Evolutionary conservation across 805 yeast genomes (phyloP).

Genomic region (Candida glaebosa): DNA sequence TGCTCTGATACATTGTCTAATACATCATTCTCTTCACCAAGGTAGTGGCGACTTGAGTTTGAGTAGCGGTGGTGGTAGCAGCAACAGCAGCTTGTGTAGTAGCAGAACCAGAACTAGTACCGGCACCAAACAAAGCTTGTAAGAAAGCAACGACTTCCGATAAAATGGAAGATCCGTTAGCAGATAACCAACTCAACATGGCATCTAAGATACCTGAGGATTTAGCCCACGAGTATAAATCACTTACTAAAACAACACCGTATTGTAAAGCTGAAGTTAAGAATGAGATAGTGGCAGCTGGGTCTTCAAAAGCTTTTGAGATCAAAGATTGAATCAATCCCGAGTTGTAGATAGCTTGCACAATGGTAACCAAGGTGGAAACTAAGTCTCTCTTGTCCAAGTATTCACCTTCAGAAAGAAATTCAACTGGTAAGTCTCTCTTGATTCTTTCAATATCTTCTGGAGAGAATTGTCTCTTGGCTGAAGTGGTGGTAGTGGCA

Average conservation of each 20-base stretch:
- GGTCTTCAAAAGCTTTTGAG: conserved; percentile 35
- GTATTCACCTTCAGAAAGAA: conserved; percentile 19
- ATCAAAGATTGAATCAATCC: conserved; percentile 30
- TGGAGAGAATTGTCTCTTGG: conserved; percentile 11
- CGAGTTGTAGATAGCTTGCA: conserved; percentile 28
- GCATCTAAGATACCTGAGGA: conserved; percentile 30
- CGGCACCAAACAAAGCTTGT: conserved; percentile 19
- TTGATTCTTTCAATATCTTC: conserved; percentile 4
- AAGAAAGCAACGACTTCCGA: conserved; percentile 17
- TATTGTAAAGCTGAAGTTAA: conserved; percentile 30
- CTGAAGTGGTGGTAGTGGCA: not conserved
- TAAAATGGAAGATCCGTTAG: conserved; percentile 22
- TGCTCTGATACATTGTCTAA: conserved; percentile 2
- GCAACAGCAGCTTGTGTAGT: conserved; percentile 13
- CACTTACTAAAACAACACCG: conserved; percentile 32
- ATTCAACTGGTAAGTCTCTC: conserved; percentile 3
- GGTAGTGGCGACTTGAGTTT: conserved; percentile 5
- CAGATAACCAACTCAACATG: conserved; percentile 21
- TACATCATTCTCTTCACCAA: conserved; percentile 4
- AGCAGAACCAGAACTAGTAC: conserved; percentile 5
- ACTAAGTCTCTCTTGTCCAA: conserved; percentile 36
- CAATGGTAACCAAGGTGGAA: conserved; percentile 24
- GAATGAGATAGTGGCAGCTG: conserved; percentile 28
- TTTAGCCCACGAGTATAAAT: conserved; percentile 36
- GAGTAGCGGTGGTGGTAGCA: conserved; percentile 14